Percentiles rank a stretch among this genome's conserved stretches.
These are phyloP conservation scores for Lecanicillium sp. DNA, from an alignment of 2,329 filamentous ascomycete genomes.

Conservation along the genomic window DNA sequence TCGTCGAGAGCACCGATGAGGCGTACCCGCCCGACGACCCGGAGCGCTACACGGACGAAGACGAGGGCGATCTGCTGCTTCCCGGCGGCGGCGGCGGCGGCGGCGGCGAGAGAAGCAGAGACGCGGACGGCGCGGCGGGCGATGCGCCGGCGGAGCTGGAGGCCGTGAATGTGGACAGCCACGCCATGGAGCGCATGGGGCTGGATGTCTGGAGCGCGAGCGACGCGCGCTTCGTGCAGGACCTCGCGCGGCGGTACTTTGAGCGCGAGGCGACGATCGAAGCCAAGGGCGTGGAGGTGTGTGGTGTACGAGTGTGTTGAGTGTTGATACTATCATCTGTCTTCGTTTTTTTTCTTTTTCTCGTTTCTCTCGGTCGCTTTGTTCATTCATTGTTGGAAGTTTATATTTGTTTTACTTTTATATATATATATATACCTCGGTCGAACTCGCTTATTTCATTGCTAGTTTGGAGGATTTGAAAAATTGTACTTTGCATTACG, in stretches of 20 bases:
- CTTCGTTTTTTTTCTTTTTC: not conserved
- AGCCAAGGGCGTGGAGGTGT: slow-evolving; percentile 66
- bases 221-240: slow-evolving; percentile 63
- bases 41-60: slow-evolving; percentile 22
- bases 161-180: slow-evolving; percentile 52
- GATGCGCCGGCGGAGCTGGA: slow-evolving; percentile 19
- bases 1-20: slow-evolving; percentile 48
- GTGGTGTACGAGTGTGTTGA: slow-evolving; percentile 63
- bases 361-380: not conserved
- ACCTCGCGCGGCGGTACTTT: slow-evolving; percentile 61
- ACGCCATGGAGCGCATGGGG: slow-evolving; percentile 64
- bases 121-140: slow-evolving; percentile 17
- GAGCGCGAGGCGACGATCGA: slow-evolving; percentile 56
- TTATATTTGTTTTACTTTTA: not conserved
- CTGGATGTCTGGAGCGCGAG: slow-evolving; percentile 69
- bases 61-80: slow-evolving; percentile 25
- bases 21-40: slow-evolving; percentile 27
- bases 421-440: not conserved
- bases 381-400: not conserved
- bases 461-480: too few relatives aligned
- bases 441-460: too few relatives aligned
- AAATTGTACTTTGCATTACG: too few relatives aligned
- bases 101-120: slow-evolving; percentile 20
- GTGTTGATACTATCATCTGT: not conserved
- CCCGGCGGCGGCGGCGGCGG: slow-evolving; percentile 22